Evolutionary conservation across 441 rosid genomes (phyloP), one percentile per base, ranked within the genome.

Genomic region (Erodium texanum): DNA sequence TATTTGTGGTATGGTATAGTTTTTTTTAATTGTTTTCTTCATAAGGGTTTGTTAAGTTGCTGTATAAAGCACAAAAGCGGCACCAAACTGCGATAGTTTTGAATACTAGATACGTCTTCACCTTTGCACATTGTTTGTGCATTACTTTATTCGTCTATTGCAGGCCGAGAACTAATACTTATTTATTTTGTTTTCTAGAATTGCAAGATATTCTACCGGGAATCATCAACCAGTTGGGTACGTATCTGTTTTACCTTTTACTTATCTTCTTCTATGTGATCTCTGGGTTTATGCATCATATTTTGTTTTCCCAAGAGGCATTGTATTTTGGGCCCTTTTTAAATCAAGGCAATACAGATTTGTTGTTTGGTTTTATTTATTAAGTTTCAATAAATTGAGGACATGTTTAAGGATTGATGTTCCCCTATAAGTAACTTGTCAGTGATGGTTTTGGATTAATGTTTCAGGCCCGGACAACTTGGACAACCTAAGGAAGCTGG

Each of bases 191-290:
- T 23, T 12, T 22, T 74, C 24, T 82, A 92, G 98, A 88, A 74
- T 82, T 92, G 79, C 90, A 88, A 76, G 96, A 92, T 79, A 87
- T 92, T 63, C 96, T 92, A 43, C 96, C 97, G 0, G 89, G 88
- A 73, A 87, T 92, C 19, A 73, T 92, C 76, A 81, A 84, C 76
- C 98, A 92, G 73, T 80, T 92, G 66, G 96, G 97, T 91, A 83
- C 65, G 82, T 18, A 36, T 36, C 43, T 8, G 10, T n/a, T n/a
- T n/a, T n/a, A n/a, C n/a, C n/a, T 32, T 32, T 16, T 0, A 24
- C 43, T 18, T 2, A 5, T 50, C 12, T 59, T 29, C 20, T 9
- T 23, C 67, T 14, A n/a, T 16, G 16, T n/a, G 7, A 54, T 0
- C 0, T 16, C 0, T 0, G 16, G 1, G 0, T 6, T 18, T 5